Evolutionary conservation across 2,329 filamentous ascomycete genomes (phyloP).

Genomic region (Cercospora zeina): DNA sequence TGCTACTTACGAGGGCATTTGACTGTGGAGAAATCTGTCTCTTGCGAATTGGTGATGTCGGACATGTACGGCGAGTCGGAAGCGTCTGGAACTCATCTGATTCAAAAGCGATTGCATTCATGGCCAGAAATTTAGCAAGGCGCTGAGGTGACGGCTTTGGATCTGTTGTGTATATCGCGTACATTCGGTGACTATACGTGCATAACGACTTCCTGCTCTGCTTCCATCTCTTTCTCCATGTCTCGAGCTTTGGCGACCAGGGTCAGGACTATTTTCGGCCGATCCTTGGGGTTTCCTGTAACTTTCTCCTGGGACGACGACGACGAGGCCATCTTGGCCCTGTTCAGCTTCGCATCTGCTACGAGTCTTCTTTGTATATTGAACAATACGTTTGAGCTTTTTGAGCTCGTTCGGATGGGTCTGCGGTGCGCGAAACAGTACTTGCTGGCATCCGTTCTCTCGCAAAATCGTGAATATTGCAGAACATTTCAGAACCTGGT

Average conservation of each 20-base stretch:
- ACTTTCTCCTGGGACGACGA: slow-evolving; percentile 7
- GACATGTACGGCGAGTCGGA: not conserved
- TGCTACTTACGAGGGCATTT: not conserved
- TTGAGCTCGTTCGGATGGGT: no score
- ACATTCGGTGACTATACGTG: not conserved
- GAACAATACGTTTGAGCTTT: no score
- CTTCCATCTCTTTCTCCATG: not conserved
- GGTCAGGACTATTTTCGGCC: not conserved
- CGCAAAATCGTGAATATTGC: no score
- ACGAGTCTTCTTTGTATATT: no score
- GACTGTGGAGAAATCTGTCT: not conserved
- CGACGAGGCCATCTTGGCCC: not conserved
- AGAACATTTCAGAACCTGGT: no score
- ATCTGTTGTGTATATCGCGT: not conserved
- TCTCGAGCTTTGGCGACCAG: not conserved
- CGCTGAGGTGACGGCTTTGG: not conserved
- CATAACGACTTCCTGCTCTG: not conserved
- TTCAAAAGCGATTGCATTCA: not conserved
- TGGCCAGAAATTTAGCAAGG: not conserved
- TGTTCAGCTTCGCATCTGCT: no score
- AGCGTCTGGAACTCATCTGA: not conserved
- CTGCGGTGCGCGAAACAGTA: no score
- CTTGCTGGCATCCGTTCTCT: no score
- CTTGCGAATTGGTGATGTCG: not conserved
- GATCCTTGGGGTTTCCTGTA: not conserved